Evolutionary conservation across 2,329 filamentous ascomycete genomes (phyloP).

Genomic region (Cryphonectria radicalis): DNA sequence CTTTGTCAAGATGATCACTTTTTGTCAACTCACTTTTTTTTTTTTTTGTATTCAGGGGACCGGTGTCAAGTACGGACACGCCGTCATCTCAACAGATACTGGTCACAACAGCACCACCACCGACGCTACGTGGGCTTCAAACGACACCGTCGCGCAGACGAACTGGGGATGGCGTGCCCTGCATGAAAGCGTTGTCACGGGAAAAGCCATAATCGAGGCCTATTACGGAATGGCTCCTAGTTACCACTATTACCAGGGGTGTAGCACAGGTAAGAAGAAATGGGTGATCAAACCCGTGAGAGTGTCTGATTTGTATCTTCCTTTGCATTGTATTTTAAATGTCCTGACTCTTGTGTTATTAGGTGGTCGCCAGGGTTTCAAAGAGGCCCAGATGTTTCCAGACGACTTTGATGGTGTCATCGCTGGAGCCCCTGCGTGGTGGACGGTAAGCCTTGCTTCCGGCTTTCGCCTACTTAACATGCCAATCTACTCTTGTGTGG

Average conservation of each 20-base stretch:
- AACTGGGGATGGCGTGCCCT: conserved; percentile 43
- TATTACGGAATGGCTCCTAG: conserved; percentile 48
- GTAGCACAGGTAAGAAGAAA: conserved; percentile 46
- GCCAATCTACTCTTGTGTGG: no score
- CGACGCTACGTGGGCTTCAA: conserved; percentile 41
- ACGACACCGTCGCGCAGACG: background rate
- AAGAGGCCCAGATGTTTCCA: conserved; percentile 56
- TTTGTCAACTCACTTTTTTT: background rate
- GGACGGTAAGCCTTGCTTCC: conserved; percentile 38
- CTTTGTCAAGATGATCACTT: background rate
- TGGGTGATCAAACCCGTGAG: background rate
- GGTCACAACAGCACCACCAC: conserved; percentile 40
- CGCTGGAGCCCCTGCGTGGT: conserved; percentile 48
- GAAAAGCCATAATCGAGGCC: conserved; percentile 50
- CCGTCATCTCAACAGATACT: conserved; percentile 45
- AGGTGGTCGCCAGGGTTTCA: conserved; percentile 62
- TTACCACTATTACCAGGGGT: conserved; percentile 57
- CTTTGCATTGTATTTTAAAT: no score
- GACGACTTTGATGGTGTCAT: conserved; percentile 62
- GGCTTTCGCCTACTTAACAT: background rate
- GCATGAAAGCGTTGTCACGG: conserved; percentile 52
- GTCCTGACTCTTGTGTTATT: background rate
- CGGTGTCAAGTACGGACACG: conserved; percentile 42
- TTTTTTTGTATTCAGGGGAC: conserved; percentile 4
- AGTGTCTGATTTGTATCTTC: no score